phyloP scores from a whole-genome alignment of 2,329 filamentous ascomycete genomes.

The Claviceps sp. region DNA sequence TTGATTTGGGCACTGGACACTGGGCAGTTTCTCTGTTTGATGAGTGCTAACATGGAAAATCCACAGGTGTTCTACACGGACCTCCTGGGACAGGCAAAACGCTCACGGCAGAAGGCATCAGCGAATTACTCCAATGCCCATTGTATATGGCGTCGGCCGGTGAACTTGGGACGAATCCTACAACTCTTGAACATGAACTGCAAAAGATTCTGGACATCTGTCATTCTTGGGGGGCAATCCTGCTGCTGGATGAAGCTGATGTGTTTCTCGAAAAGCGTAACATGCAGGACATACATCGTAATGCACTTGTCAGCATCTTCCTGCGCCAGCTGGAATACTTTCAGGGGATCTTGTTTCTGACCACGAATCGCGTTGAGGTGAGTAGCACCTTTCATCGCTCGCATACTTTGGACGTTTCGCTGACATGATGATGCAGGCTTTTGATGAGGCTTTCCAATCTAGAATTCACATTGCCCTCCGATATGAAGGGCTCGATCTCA shows the following conservation, averaged over 20 bases:
- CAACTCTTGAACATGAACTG: conserved; percentile 59
- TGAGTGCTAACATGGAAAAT: background rate
- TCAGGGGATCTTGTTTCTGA: conserved; percentile 80
- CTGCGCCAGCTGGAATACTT: conserved; percentile 80
- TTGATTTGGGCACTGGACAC: background rate
- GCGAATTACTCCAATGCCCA: conserved; percentile 67
- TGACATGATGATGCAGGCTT: conserved; percentile 37
- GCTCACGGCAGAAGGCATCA: conserved; percentile 74
- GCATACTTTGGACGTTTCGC: background rate
- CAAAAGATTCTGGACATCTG: conserved; percentile 78
- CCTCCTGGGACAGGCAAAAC: conserved; percentile 84
- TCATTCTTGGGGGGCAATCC: conserved; percentile 72
- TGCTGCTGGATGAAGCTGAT: conserved; percentile 76
- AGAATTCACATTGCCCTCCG: conserved; percentile 75
- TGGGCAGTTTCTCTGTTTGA: background rate
- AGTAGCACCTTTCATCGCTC: conserved; percentile 7
- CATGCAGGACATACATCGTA: conserved; percentile 71
- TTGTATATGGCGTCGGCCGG: conserved; percentile 74
- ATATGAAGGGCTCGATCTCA: conserved; percentile 59
- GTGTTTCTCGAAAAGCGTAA: conserved; percentile 75
- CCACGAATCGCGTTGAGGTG: conserved; percentile 69
- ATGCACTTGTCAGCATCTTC: conserved; percentile 78
- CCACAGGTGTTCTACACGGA: conserved; percentile 57
- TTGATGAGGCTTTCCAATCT: conserved; percentile 82
- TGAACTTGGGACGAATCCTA: conserved; percentile 67